phyloP scores from a whole-genome alignment of 2,329 filamentous ascomycete genomes.

The Pseudomassariella vexata region DNA sequence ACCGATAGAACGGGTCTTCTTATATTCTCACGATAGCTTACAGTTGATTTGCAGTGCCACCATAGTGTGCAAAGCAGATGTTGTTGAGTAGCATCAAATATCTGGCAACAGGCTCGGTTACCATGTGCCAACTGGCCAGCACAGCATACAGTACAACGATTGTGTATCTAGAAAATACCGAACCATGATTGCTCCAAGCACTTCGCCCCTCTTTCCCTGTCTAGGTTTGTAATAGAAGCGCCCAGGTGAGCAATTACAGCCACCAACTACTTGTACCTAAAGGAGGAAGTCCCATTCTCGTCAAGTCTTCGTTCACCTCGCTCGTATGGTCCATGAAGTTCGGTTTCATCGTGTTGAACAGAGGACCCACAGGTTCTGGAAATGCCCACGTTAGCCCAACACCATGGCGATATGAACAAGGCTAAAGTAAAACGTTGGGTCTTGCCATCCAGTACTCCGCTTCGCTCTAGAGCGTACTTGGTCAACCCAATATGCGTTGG shows the following conservation, averaged over 20 bases:
- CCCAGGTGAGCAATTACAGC: background rate
- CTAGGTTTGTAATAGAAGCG: background rate
- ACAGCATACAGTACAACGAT: too few species aligned
- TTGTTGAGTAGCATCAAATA: too few species aligned
- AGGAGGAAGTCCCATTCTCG: conserved; percentile 4
- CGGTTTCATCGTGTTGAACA: conserved; percentile 15
- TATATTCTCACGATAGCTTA: too few species aligned
- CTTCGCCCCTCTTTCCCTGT: too few species aligned
- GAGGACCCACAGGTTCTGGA: conserved; percentile 11
- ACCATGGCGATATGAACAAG: background rate
- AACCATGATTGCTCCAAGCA: too few species aligned
- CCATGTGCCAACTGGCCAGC: too few species aligned
- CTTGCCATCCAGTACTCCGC: conserved; percentile 12
- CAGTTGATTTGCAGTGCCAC: too few species aligned
- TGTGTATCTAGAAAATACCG: too few species aligned
- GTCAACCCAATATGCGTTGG: conserved; percentile 19
- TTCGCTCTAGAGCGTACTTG: conserved; percentile 14
- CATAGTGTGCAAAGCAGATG: too few species aligned
- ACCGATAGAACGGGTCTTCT: too few species aligned
- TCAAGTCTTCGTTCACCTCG: conserved; percentile 13
- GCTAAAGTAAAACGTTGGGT: too few species aligned
- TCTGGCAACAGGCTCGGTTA: too few species aligned
- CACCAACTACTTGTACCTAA: conserved; percentile 3
- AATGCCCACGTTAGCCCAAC: conserved; percentile 1
- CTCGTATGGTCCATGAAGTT: conserved; percentile 14